Conservation (phyloP, 2,329 filamentous ascomycete genomes). For the Fusarium sublunatum region DNA sequence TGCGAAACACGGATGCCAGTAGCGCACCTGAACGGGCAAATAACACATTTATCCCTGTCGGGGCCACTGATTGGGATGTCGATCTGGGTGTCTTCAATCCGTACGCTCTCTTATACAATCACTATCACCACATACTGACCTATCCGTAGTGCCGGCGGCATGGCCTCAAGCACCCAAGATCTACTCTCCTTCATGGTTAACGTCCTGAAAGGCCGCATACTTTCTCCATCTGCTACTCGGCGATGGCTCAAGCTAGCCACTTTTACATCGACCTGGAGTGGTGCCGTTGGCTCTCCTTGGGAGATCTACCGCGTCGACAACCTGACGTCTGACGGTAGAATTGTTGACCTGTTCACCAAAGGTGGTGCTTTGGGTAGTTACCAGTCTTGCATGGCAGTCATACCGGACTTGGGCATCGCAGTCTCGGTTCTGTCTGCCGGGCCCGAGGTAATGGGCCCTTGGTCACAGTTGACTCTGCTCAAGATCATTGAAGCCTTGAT, state of each 20-base stretch:
- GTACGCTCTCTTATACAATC: not conserved
- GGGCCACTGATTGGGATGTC: not conserved
- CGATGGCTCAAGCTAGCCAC: slow-evolving; percentile 11
- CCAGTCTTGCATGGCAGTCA: not conserved
- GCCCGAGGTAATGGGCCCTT: not conserved
- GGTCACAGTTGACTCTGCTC: not conserved
- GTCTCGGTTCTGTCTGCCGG: slow-evolving; percentile 12
- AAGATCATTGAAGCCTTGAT: slow-evolving; percentile 2
- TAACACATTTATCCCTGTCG: not conserved
- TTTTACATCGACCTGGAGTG: slow-evolving; percentile 7
- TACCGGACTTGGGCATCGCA: not conserved
- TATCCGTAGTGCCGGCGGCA: not conserved
- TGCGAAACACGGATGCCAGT: not conserved
- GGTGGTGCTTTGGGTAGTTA: not conserved
- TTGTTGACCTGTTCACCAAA: slow-evolving; percentile 7
- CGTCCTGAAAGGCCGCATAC: not conserved
- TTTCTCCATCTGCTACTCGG: not conserved
- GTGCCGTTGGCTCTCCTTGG: slow-evolving; percentile 3
- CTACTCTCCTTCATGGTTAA: slow-evolving; percentile 4
- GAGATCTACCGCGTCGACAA: slow-evolving; percentile 21
- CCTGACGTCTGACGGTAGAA: not conserved
- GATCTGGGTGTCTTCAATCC: slow-evolving; percentile 9
- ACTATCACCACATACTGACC: not conserved
- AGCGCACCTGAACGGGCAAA: not conserved
- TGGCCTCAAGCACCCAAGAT: slow-evolving; percentile 1